These are phyloP conservation scores for Pythium sp. DNA, from an alignment of 352 stramenopile species.

Conservation along the genomic window DNA sequence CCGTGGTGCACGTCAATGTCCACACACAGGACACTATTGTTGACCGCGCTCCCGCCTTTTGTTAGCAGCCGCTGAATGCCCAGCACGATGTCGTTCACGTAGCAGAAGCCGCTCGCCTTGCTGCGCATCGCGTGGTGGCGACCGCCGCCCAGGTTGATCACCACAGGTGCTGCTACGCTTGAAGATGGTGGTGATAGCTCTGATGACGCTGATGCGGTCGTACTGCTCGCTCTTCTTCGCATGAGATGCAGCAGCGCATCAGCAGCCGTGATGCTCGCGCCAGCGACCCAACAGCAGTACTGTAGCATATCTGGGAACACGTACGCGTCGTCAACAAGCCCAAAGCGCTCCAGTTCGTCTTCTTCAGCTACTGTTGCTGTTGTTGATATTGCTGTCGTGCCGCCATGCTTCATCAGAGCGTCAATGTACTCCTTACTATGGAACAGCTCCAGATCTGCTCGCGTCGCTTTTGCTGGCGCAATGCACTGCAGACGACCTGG, in stretches of 20 bases:
- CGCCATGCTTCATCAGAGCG: conserved; percentile 13
- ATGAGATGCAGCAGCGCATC: conserved; percentile 44
- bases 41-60: neutral
- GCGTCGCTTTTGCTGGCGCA: conserved; percentile 29
- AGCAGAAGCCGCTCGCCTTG: conserved; percentile 69
- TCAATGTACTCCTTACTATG: conserved; percentile 42
- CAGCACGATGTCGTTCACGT: conserved; percentile 73
- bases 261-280: conserved; percentile 56
- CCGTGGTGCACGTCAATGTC: conserved; percentile 70
- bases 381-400: neutral
- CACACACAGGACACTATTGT: conserved; percentile 40
- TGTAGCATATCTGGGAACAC: conserved; percentile 49
- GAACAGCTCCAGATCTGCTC: conserved; percentile 30
- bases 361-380: conserved; percentile 4
- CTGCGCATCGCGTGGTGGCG: conserved; percentile 57
- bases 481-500: conserved; percentile 27
- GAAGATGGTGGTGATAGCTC: neutral
- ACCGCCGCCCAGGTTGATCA: conserved; percentile 56
- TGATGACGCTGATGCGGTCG: neutral
- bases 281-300: conserved; percentile 56
- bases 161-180: conserved; percentile 15
- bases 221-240: neutral
- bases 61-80: conserved; percentile 30
- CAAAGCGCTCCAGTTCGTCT: conserved; percentile 25
- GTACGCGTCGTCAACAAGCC: conserved; percentile 67